Evolutionary conservation across 2,329 filamentous ascomycete species (phyloP), one percentile per base, ranked within the genome.

Genomic region (Fusarium brachygibbosum): DNA sequence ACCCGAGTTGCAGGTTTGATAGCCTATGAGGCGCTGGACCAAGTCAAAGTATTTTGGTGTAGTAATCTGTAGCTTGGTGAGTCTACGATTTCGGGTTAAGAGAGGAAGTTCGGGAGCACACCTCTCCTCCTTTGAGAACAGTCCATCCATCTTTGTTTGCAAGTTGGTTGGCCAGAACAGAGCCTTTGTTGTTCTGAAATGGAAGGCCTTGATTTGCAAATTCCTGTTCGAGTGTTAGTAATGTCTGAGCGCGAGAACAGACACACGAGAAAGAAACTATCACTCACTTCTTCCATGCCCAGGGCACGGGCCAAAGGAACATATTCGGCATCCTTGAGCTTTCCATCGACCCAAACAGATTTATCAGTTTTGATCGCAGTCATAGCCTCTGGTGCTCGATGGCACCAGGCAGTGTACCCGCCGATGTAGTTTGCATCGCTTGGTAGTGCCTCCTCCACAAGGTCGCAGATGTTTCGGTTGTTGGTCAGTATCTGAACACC

Each of bases 131-230:
- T 51, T 54, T 65, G 9, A 66, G 51, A 4, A 66, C 51, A 3
- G 35, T 32, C 66, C 66, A 69, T 7, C 66, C 66, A n/a, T 69
- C 61, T 4, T 66, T 69, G 16, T 66, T 62, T 12, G 40, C 42
- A 8, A 69, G 65, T 19, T 66, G 55, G 12, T 46, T 58, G 2
- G 54, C 12, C 3, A 69, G 19, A 41, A 63, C 51, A 13, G 35
- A 34, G 6, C 25, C 29, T 12, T 53, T 69, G 32, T 68, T 68
- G 35, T 31, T 57, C 6, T 57, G 48, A 4, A 53, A 32, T 12
- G n/a, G 19, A 17, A 66, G 53, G 4, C 61, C 61, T 21, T 45
- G 48, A 12, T 42, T 35, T 11, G 21, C 31, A 1, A 69, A 44
- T 19, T 60, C 32, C 66, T 69, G 17, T 7, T 13, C 7, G 1